A percentile compares a stretch with the other conserved stretches of the same genome.
Conservation (phyloP, 2,329 filamentous ascomycete genomes). For the Neopestalotiopsis rosae region DNA sequence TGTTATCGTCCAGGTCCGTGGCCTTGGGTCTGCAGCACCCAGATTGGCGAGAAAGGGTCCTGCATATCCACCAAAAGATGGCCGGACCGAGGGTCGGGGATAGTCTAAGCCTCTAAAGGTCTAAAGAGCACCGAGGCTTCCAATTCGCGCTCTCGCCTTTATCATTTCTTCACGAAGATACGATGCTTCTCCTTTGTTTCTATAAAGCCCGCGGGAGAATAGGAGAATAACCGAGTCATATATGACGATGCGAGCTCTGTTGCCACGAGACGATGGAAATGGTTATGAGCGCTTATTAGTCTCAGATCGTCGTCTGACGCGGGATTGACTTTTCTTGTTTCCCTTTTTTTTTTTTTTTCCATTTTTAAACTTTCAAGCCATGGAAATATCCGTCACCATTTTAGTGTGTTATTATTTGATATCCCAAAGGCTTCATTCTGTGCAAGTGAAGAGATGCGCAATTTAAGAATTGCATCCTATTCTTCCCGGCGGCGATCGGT, state of each 20-base stretch:
- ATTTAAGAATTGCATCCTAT: neutral
- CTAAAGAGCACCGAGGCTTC: constrained; percentile 1
- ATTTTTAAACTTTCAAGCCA: too few relatives aligned
- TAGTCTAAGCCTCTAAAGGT: neutral
- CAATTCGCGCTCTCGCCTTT: neutral
- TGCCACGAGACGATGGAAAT: neutral
- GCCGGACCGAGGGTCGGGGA: neutral
- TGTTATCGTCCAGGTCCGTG: neutral
- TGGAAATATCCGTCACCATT: too few relatives aligned
- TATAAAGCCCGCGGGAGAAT: constrained; percentile 1
- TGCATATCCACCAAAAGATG: constrained; percentile 7
- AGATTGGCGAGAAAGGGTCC: neutral
- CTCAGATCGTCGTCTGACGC: too few relatives aligned
- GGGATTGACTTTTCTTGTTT: too few relatives aligned
- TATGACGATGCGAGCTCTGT: neutral
- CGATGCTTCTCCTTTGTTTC: neutral
- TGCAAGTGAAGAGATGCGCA: neutral
- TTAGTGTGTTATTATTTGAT: too few relatives aligned
- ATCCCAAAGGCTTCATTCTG: neutral
- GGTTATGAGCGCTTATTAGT: neutral
- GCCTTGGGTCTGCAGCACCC: neutral
- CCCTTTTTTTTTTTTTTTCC: too few relatives aligned
- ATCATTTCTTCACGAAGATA: neutral
- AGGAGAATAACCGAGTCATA: neutral
- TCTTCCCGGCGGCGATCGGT: neutral